Evolutionary conservation across 1,139 yeast species (phyloP), one percentile per base, ranked within the genome.

Genomic region (Saccharomycopsis crataegensis): DNA sequence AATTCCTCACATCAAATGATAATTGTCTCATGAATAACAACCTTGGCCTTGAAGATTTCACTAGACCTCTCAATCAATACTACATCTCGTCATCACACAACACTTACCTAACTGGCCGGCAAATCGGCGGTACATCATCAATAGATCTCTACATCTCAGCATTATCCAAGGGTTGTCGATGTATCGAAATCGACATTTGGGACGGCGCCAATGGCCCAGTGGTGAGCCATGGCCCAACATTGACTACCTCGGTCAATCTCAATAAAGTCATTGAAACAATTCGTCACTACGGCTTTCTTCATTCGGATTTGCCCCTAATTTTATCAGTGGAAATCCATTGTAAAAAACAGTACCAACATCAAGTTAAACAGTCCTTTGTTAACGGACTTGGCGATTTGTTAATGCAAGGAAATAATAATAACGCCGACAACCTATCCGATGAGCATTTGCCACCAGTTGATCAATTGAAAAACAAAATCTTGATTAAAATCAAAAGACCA

Each of bases 141-240:
- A 80, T 89, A 1, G 98, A 93, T 63, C 96, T 96, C 0, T 94
- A 93, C 61, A 83, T 89, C n/a, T 78, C 86, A 52, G 95, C 89
- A 0, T 70, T 94, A 50, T 96, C 90, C 63, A 79, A 90, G 55
- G 98, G 99, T 1, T 93, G 98, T 62, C 74, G 96, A 49, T 90
- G 97, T 60, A 76, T 94, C 28, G 99, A 94, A 64, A 81, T 94
- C 45, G 99, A 94, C 67, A 76, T 94, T 28, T 94, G 99, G 99
- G 96, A 93, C 69, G 94, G 95, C 8, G 74, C 69, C 31, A 76
- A 74, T 32, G 89, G 84, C 2, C 99, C 99, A 0, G 79, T 88
- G 0, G 97, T 94, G 0, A 85, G 86, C 42, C 99, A 94, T 68
- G 99, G 99, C 0, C 71, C 83, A 52, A 78, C 96, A 0, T 79